A percentile compares a stretch with the other conserved stretches of the same genome.
phyloP scores from a whole-genome alignment of 1,284 basidiomycete genomes.

The Moesziomyces sp. region DNA sequence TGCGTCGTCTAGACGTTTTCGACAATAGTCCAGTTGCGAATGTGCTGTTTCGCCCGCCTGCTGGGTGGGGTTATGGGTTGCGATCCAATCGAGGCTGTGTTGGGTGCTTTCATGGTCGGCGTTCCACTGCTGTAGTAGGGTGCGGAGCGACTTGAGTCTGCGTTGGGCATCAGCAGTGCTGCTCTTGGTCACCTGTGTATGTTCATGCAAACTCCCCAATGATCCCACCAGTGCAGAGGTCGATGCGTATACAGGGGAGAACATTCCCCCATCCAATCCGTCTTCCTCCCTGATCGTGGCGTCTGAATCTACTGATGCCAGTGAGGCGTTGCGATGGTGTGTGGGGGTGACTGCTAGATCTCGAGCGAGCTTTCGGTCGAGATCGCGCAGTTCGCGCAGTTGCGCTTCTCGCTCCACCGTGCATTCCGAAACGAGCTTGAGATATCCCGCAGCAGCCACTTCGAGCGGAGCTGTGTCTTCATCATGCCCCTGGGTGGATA shows the following conservation, averaged over 20 bases:
- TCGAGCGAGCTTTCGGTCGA: slow-evolving; percentile 16
- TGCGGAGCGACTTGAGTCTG: slow-evolving; percentile 30
- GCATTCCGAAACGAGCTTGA: slow-evolving; percentile 31
- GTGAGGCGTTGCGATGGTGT: background rate
- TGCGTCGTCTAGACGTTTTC: background rate
- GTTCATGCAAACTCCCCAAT: slow-evolving; percentile 39
- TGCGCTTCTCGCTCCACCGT: slow-evolving; percentile 35
- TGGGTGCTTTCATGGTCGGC: slow-evolving; percentile 35
- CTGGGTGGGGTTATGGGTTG: background rate
- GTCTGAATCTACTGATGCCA: background rate
- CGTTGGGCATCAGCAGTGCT: slow-evolving; percentile 35
- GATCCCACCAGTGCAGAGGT: slow-evolving; percentile 20
- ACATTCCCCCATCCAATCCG: background rate
- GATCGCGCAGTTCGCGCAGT: slow-evolving; percentile 44
- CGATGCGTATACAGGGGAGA: slow-evolving; percentile 21
- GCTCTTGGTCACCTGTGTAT: slow-evolving; percentile 42
- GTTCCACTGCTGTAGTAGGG: slow-evolving; percentile 32
- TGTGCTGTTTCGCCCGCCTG: background rate
- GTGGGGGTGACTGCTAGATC: background rate
- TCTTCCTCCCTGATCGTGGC: slow-evolving; percentile 6
- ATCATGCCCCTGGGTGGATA: slow-evolving; percentile 2
- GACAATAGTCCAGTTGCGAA: background rate
- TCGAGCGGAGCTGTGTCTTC: slow-evolving; percentile 35
- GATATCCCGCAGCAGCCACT: slow-evolving; percentile 8
- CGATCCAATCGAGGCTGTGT: slow-evolving; percentile 30